A percentile compares a stretch with the other conserved stretches of the same genome.
Evolutionary conservation across 371 early-diverging fungal species (phyloP).

Genomic region (Batrachochytrium dendrobatidis): DNA sequence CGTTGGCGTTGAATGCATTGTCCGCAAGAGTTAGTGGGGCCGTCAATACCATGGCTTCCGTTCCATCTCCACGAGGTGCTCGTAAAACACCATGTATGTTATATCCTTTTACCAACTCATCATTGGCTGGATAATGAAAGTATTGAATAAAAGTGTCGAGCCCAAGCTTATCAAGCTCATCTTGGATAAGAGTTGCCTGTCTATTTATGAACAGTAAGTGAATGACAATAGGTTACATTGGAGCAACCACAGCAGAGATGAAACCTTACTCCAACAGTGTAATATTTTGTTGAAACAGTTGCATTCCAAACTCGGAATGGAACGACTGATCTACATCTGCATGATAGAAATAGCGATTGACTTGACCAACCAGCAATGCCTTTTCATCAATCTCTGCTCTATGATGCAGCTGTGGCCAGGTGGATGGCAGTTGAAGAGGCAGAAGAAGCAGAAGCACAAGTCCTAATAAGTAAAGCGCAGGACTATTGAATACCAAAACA

Average conservation of each 20-base stretch:
- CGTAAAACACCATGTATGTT: slow-evolving; percentile 81
- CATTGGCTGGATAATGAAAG: slow-evolving; percentile 8
- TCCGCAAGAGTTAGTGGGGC: slow-evolving; percentile 58
- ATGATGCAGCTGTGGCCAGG: not conserved
- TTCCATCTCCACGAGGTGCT: slow-evolving; percentile 82
- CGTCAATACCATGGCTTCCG: slow-evolving; percentile 78
- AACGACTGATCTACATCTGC: not conserved
- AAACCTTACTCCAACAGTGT: not conserved
- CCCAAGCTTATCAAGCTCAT: slow-evolving; percentile 11
- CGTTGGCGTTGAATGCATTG: slow-evolving; percentile 67
- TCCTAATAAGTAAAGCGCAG: not conserved
- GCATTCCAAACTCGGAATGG: not conserved
- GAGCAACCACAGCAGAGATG: no score
- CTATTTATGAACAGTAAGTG: no score
- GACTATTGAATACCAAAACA: no score
- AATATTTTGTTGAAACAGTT: not conserved
- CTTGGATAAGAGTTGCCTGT: not conserved
- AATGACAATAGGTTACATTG: no score
- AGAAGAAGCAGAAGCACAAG: not conserved
- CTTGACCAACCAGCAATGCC: slow-evolving; percentile 6
- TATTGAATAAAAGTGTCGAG: slow-evolving; percentile 26
- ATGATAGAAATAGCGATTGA: not conserved
- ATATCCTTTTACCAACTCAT: slow-evolving; percentile 17
- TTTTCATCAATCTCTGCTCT: not conserved
- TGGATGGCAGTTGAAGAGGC: not conserved